phyloP scores from a whole-genome alignment of 169 alveolate species.

The Eimeria sp. region DNA sequence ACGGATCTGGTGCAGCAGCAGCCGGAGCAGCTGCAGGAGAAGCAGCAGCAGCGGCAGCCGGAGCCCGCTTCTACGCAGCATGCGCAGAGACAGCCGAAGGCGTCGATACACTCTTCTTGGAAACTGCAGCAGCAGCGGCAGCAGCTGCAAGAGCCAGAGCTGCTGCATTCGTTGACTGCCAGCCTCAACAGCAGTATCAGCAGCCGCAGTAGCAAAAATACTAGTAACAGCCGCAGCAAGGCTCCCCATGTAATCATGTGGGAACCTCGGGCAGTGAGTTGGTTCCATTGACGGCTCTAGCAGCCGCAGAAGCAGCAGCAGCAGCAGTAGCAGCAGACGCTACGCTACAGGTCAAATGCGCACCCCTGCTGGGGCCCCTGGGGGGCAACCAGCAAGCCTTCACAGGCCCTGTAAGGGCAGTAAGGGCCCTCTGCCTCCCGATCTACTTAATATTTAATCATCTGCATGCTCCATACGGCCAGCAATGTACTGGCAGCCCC shows the following conservation, averaged over 20 bases:
- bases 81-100: constrained; percentile 75
- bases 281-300: not conserved
- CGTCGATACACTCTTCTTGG: constrained; percentile 43
- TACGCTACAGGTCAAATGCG: not conserved
- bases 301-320: not conserved
- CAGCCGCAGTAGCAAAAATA: not conserved
- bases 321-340: not conserved
- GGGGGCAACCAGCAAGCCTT: not conserved
- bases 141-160: not conserved
- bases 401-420: not conserved
- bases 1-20: constrained; percentile 48
- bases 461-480: not conserved
- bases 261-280: too few relatives aligned
- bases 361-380: not conserved
- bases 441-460: not conserved
- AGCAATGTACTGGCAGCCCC: too few relatives aligned
- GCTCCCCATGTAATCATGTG: not conserved
- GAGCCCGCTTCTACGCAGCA: constrained; percentile 61
- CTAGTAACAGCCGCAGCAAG: not conserved
- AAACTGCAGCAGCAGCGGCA: constrained; percentile 68
- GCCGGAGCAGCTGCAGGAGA: constrained; percentile 45
- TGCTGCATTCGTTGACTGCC: not conserved
- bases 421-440: constrained; percentile 1
- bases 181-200: not conserved
- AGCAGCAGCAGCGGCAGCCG: constrained; percentile 70